These are phyloP conservation scores for Gentiana straminea DNA, from an alignment of 257 asterid species.

Conservation along the genomic window DNA sequence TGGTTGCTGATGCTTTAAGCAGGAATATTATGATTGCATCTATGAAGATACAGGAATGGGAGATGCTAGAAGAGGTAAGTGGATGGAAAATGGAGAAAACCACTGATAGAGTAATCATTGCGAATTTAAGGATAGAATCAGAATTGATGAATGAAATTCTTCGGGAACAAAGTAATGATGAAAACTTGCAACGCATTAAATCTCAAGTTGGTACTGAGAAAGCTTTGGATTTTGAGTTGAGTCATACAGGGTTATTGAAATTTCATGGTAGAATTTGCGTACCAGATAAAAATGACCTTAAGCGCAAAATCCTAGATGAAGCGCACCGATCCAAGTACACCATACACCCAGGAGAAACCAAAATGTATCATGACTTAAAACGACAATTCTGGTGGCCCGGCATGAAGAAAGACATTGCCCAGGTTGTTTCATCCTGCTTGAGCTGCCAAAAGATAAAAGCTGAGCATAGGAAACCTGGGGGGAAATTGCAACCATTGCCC, in stretches of 20 bases:
- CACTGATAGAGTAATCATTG: background rate
- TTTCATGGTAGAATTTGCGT: too few species aligned
- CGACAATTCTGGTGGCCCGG: background rate
- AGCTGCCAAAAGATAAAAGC: too few species aligned
- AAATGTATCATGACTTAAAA: background rate
- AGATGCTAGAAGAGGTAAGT: background rate
- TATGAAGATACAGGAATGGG: background rate
- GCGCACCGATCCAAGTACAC: background rate
- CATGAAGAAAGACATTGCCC: background rate
- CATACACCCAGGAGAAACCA: background rate
- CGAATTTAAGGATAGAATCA: background rate
- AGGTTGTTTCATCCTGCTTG: background rate
- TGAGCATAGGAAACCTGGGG: too few species aligned
- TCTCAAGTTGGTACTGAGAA: too few species aligned
- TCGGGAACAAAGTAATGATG: background rate
- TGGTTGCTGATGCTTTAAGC: slow-evolving; percentile 1
- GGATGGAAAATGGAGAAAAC: background rate
- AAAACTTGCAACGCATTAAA: background rate
- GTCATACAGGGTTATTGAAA: too few species aligned
- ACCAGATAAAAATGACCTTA: too few species aligned
- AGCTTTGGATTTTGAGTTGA: too few species aligned
- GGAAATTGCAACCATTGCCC: too few species aligned
- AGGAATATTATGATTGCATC: background rate
- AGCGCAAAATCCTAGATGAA: background rate
- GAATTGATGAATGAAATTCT: background rate